Conservation (phyloP, 2,329 filamentous ascomycete species). For the Neonectria hederae region DNA sequence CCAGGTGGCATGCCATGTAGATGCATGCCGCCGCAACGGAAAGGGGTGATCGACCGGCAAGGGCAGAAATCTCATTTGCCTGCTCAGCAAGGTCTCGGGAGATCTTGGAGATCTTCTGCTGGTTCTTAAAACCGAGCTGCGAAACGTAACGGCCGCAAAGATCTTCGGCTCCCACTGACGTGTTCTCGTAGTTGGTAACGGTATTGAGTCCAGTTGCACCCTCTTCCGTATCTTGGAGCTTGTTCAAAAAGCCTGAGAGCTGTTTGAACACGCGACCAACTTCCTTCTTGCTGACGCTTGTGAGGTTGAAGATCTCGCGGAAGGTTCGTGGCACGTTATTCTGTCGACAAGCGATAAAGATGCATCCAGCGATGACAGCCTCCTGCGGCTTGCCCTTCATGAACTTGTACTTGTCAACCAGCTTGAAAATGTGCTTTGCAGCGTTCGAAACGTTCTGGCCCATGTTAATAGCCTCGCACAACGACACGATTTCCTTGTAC, state of each 20-base stretch:
- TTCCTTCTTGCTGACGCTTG: slow-evolving; percentile 95
- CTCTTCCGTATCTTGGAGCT: slow-evolving; percentile 69
- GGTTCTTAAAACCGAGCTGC: slow-evolving; percentile 76
- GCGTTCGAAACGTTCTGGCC: slow-evolving; percentile 84
- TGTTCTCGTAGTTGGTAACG: slow-evolving; percentile 77
- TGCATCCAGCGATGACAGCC: slow-evolving; percentile 92
- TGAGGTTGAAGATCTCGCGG: slow-evolving; percentile 92
- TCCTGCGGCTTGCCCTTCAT: slow-evolving; percentile 97
- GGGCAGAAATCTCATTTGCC: slow-evolving; percentile 78
- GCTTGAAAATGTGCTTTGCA: slow-evolving; percentile 94
- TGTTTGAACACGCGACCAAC: slow-evolving; percentile 96
- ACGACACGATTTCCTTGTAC: slow-evolving; percentile 87
- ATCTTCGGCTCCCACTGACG: slow-evolving; percentile 82
- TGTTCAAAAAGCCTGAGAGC: slow-evolving; percentile 86
- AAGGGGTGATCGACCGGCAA: slow-evolving; percentile 92
- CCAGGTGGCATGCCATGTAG: slow-evolving; percentile 91
- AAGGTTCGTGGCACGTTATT: slow-evolving; percentile 89
- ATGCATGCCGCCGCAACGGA: slow-evolving; percentile 96
- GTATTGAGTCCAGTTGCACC: slow-evolving; percentile 59
- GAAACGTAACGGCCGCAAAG: slow-evolving; percentile 92
- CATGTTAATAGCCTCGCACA: slow-evolving; percentile 87
- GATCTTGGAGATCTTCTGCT: slow-evolving; percentile 80
- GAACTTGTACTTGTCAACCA: slow-evolving; percentile 89
- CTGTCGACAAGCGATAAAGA: slow-evolving; percentile 97
- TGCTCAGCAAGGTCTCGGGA: slow-evolving; percentile 81